These are phyloP conservation scores for Spencermartinsiella ligniputridi DNA, from an alignment of 1,139 yeast genomes.

Conservation along the genomic window DNA sequence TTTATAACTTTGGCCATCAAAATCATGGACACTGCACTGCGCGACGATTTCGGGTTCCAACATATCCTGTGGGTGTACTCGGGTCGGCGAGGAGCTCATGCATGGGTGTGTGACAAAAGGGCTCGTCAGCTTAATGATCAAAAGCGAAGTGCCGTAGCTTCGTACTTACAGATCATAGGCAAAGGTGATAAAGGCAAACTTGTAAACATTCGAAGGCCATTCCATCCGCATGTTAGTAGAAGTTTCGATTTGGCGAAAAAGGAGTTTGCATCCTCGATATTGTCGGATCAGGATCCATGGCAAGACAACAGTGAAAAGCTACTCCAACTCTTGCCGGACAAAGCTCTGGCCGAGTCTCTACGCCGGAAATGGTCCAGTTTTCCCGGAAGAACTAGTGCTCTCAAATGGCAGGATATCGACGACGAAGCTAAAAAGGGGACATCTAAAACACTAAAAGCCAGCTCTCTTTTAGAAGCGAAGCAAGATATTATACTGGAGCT, in stretches of 20 bases:
- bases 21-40: constrained; percentile 64
- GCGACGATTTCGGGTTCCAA: constrained; percentile 85
- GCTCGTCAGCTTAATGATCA: constrained; percentile 73
- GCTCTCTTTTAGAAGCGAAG: constrained; percentile 60
- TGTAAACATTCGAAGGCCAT: constrained; percentile 64
- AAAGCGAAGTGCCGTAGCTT: constrained; percentile 71
- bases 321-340: constrained; percentile 59
- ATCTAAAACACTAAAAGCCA: constrained; percentile 36
- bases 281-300: constrained; percentile 90
- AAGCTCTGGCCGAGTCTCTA: constrained; percentile 49
- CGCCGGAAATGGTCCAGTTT: constrained; percentile 48
- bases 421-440: constrained; percentile 47
- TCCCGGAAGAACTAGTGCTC: constrained; percentile 41
- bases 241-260: constrained; percentile 64
- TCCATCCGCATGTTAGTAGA: constrained; percentile 73
- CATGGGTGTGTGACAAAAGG: constrained; percentile 89
- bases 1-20: constrained; percentile 85
- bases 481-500: constrained; percentile 79
- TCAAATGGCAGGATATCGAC: constrained; percentile 85
- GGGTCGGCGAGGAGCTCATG: constrained; percentile 99
- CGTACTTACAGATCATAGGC: constrained; percentile 74
- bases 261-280: constrained; percentile 59
- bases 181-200: constrained; percentile 44
- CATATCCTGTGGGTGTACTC: constrained; percentile 93
- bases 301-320: constrained; percentile 51